Percentiles rank a stretch among this genome's conserved stretches.
phyloP scores from a whole-genome alignment of 2,329 filamentous ascomycete species.

The Fusarium verticillioides region DNA sequence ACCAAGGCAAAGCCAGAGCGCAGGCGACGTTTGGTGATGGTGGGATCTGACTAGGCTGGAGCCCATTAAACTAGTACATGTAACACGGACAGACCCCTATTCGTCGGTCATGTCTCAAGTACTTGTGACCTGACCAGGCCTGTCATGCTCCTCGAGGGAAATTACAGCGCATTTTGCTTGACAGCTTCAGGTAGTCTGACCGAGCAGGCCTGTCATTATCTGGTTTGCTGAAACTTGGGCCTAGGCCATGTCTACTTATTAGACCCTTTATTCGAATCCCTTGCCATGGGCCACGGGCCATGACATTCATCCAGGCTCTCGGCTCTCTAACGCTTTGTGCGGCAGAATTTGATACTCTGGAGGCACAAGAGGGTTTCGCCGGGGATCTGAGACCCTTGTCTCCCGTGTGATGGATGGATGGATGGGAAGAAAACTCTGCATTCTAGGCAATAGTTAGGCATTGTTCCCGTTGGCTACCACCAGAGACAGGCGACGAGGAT shows the following conservation, averaged over 20 bases:
- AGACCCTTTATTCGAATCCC: conserved; percentile 24
- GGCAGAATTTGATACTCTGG: conserved; percentile 27
- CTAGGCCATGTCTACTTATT: conserved; percentile 7
- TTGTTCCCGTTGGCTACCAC: conserved; percentile 2
- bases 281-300: conserved; percentile 9
- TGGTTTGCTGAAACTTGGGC: conserved; percentile 27
- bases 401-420: conserved; percentile 18
- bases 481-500: conserved; percentile 1
- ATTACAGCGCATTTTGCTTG: conserved; percentile 37
- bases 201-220: conserved; percentile 30
- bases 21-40: conserved; percentile 26
- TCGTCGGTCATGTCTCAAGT: conserved; percentile 29
- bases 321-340: conserved; percentile 14
- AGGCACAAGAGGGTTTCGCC: conserved; percentile 33
- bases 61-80: conserved; percentile 33
- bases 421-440: conserved; percentile 35
- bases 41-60: conserved; percentile 22
- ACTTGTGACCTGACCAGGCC: conserved; percentile 34
- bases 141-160: conserved; percentile 29
- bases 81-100: conserved; percentile 17
- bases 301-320: conserved; percentile 8
- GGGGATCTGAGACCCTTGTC: conserved; percentile 23
- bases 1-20: conserved; percentile 16
- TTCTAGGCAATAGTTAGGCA: conserved; percentile 26
- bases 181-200: conserved; percentile 35